These are phyloP conservation scores for Coniosporium tulheliwenetii DNA, from an alignment of 2,329 filamentous ascomycete species.

Conservation along the genomic window DNA sequence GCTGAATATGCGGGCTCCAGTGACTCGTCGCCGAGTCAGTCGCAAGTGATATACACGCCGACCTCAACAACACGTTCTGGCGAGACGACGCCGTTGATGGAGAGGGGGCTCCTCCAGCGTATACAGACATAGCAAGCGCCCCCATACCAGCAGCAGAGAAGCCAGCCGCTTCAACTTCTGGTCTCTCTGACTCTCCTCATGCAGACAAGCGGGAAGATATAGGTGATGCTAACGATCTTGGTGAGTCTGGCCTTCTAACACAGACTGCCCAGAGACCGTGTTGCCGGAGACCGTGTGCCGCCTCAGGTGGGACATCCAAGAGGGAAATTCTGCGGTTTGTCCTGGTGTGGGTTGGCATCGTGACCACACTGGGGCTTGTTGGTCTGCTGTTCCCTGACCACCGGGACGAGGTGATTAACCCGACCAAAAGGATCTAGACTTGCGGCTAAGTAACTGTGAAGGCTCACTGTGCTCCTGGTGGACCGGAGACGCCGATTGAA, in stretches of 20 bases:
- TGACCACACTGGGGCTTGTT: background rate
- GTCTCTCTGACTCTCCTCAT: background rate
- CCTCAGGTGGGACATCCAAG: background rate
- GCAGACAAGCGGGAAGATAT: background rate
- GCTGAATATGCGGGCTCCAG: conserved; percentile 2
- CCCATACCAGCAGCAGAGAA: background rate
- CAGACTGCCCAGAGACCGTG: background rate
- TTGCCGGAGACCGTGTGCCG: background rate
- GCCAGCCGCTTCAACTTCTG: background rate
- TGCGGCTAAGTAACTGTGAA: background rate
- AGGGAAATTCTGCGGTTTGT: background rate
- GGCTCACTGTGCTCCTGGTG: background rate
- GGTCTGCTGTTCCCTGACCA: background rate
- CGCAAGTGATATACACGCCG: conserved; percentile 2
- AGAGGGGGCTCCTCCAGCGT: conserved; percentile 10
- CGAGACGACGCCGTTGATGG: conserved; percentile 3
- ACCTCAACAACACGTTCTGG: conserved; percentile 3
- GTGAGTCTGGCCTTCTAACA: background rate
- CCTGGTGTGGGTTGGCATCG: background rate
- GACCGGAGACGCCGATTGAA: background rate
- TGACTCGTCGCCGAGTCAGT: conserved; percentile 3
- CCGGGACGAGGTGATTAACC: background rate
- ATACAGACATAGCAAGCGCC: conserved; percentile 8
- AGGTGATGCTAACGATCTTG: background rate
- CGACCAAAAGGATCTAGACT: background rate